These are phyloP conservation scores for Zygosaccharomyces sapae DNA, from an alignment of 1,139 yeast species.

Conservation along the genomic window DNA sequence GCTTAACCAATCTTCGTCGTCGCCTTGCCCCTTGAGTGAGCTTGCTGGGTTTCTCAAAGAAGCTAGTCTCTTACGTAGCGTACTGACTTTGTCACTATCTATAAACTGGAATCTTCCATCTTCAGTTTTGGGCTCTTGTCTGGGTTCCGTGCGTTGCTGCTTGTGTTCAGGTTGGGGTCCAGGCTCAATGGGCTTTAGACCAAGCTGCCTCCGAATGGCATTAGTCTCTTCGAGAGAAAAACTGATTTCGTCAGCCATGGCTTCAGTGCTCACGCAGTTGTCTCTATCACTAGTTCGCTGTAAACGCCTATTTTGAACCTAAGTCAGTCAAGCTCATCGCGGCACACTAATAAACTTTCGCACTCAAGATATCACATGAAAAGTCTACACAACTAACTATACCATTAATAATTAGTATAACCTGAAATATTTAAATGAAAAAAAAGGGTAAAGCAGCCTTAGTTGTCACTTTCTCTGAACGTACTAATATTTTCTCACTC, in stretches of 20 bases:
- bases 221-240: slow-evolving; percentile 53
- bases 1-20: slow-evolving; percentile 7
- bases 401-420: slow-evolving; percentile 4
- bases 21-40: not conserved
- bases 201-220: slow-evolving; percentile 45
- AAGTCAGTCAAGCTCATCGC: not conserved
- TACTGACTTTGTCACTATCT: slow-evolving; percentile 12
- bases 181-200: slow-evolving; percentile 43
- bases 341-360: not conserved
- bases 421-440: not conserved
- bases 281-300: not conserved
- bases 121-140: not conserved
- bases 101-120: slow-evolving; percentile 9
- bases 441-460: not conserved
- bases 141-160: not conserved
- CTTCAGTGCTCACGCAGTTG: not conserved
- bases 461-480: not conserved
- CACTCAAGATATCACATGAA: slow-evolving; percentile 2
- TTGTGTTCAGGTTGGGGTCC: not conserved
- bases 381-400: slow-evolving; percentile 2
- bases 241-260: slow-evolving; percentile 32
- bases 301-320: not conserved
- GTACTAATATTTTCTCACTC: not conserved
- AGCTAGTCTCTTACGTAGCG: slow-evolving; percentile 31
- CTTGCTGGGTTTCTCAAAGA: not conserved